Base-by-base conservation (phyloP, 352 stramenopile species). In the Phytophthora podocarpi region DNA sequence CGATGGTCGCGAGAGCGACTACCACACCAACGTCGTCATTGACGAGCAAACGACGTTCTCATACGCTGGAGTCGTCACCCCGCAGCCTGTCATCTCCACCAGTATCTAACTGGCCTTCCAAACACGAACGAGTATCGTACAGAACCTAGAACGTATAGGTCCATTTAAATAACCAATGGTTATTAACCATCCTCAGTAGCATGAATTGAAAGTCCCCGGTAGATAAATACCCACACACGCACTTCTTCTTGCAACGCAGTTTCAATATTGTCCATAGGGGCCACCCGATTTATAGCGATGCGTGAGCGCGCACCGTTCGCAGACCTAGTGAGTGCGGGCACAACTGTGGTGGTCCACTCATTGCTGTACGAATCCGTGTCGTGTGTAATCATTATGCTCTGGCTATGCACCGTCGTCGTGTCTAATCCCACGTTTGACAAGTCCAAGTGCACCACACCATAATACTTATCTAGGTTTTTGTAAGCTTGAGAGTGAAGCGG, bases 21-120 rank as follows among this genome's bases (percentile, higher is more conserved):
- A 51, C 35, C 59, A 52, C 13, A 13, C 27, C 11, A 67, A 67
- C 27, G 42, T 55, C n/a, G 34, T n/a, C 20, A 41, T 67, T 32
- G 59, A 67, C 9, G 32, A 67, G 27, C 59, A 67, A 11, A 16
- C 40, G 6, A n/a, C 40, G 3, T 56, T 32, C 42, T 23, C 34
- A 13, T 63, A 58, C 35, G 30, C 51, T 35, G 21, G 35, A 51
- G 21, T 41, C 15, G 18, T n/a, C 27, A 63, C 59, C 9, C 50
- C 51, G n/a, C 52, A 61, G 42, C 48, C 31, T 12, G n/a, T 11
- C 15, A 37, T 12, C 46, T 42, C 23, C 18, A 46, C 28, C 4
- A 47, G 28, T 5, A 24, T 67, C 12, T 67, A 62, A 50, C 26
- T 47, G 41, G 23, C 45, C 23, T 28, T n/a, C 11, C 51, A 42